These are phyloP conservation scores for Plasmopara halstedii DNA, from an alignment of 352 stramenopile genomes.

Conservation along the genomic window DNA sequence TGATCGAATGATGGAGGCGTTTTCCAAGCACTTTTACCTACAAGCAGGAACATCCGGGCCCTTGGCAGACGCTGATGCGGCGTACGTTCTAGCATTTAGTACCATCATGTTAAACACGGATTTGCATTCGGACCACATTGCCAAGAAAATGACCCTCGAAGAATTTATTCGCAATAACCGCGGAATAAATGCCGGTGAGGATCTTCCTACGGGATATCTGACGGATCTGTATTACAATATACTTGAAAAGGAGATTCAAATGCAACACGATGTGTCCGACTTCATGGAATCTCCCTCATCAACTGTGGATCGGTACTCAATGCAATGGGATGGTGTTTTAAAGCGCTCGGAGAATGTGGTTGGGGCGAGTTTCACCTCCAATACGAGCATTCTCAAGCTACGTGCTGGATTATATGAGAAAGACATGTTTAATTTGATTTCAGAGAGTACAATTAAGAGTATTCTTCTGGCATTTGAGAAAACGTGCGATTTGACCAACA, in stretches of 20 bases:
- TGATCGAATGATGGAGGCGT: conserved; percentile 95
- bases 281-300: conserved; percentile 57
- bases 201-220: conserved; percentile 67
- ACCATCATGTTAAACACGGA: conserved; percentile 99
- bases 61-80: conserved; percentile 86
- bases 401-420: conserved; percentile 79
- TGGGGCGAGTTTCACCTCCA: conserved; percentile 80
- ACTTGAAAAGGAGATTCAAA: conserved; percentile 77
- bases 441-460: conserved; percentile 70
- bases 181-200: conserved; percentile 74
- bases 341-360: conserved; percentile 85
- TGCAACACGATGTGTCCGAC: conserved; percentile 83
- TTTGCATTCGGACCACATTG: conserved; percentile 90
- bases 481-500: conserved; percentile 76
- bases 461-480: conserved; percentile 79
- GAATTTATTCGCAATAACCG: conserved; percentile 86
- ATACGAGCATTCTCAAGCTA: conserved; percentile 78
- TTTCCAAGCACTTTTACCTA: conserved; percentile 89
- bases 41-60: conserved; percentile 52
- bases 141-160: conserved; percentile 84
- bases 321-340: conserved; percentile 80
- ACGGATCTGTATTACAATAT: conserved; percentile 79
- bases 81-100: conserved; percentile 96
- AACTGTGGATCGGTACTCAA: conserved; percentile 79
- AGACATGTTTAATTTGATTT: conserved; percentile 84